These are phyloP conservation scores for Fusarium sp. DNA, from an alignment of 2,329 filamentous ascomycete genomes.

Conservation along the genomic window DNA sequence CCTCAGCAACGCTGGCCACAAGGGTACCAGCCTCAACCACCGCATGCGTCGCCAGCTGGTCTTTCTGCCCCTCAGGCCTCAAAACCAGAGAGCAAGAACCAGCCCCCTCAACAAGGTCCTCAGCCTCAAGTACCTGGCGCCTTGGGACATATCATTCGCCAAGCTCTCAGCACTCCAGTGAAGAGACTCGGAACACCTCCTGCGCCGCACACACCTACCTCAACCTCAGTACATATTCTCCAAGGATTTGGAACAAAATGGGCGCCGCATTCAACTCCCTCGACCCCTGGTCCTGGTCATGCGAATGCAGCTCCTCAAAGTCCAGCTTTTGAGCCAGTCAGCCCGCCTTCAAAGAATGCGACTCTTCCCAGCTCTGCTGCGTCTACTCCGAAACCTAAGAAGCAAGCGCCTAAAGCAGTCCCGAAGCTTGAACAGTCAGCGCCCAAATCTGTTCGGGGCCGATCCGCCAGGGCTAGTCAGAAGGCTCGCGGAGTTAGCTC, in stretches of 20 bases:
- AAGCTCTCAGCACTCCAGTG: slow-evolving; percentile 50
- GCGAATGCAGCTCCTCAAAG: slow-evolving; percentile 56
- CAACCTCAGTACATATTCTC: slow-evolving; percentile 46
- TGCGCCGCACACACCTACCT: slow-evolving; percentile 52
- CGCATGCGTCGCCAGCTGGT: slow-evolving; percentile 42
- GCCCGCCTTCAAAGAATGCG: slow-evolving; percentile 59
- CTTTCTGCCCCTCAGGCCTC: slow-evolving; percentile 42
- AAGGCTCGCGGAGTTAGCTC: slow-evolving; percentile 50
- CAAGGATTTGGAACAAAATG: slow-evolving; percentile 66
- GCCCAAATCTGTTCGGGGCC: slow-evolving; percentile 46
- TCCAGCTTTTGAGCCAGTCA: slow-evolving; percentile 69
- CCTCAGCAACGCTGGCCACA: slow-evolving; percentile 53
- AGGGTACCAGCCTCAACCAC: slow-evolving; percentile 44
- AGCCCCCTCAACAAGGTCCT: slow-evolving; percentile 45
- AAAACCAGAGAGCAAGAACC: slow-evolving; percentile 45
- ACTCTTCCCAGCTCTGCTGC: slow-evolving; percentile 49
- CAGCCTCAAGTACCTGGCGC: slow-evolving; percentile 53
- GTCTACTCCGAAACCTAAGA: slow-evolving; percentile 49
- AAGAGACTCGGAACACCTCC: slow-evolving; percentile 49
- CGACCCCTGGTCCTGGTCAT: slow-evolving; percentile 62
- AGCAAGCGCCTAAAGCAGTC: slow-evolving; percentile 48
- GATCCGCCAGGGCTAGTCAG: slow-evolving; percentile 52
- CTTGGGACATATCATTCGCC: slow-evolving; percentile 56
- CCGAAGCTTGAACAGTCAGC: slow-evolving; percentile 40
- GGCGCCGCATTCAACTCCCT: slow-evolving; percentile 66